Percentiles rank a stretch among this genome's conserved stretches.
Conservation (phyloP, 78 protist genomes). For the Salpingoeca rosetta region DNA sequence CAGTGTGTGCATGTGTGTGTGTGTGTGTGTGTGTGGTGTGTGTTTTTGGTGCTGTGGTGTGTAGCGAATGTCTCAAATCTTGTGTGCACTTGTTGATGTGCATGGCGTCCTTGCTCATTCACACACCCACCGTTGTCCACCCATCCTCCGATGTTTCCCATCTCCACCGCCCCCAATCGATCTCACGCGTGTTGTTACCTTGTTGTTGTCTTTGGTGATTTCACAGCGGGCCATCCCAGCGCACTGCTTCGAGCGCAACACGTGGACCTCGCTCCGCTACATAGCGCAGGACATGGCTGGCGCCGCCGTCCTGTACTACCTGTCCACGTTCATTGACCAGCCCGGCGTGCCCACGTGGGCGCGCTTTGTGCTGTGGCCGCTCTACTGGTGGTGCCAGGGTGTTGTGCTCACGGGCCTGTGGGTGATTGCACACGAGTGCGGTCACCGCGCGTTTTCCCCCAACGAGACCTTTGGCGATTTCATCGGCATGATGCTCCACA, state of each 20-base stretch:
- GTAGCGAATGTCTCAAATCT: too few species aligned
- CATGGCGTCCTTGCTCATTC: background rate
- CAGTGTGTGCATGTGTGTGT: too few species aligned
- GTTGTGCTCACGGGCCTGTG: conserved; percentile 50
- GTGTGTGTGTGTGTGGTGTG: too few species aligned
- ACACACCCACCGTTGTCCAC: background rate
- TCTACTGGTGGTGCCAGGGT: background rate
- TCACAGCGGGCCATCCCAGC: conserved; percentile 39
- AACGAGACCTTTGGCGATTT: conserved; percentile 35
- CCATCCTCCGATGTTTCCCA: background rate
- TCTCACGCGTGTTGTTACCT: too few species aligned
- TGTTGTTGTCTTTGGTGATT: too few species aligned
- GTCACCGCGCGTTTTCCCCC: conserved; percentile 61
- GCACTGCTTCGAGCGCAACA: conserved; percentile 43
- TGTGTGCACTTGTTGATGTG: background rate
- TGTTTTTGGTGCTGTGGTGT: too few species aligned
- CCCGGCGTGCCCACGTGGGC: conserved; percentile 19
- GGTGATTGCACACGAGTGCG: conserved; percentile 81
- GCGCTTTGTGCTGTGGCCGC: conserved; percentile 29
- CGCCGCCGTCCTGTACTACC: conserved; percentile 7
- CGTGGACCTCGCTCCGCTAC: conserved; percentile 16
- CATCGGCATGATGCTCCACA: conserved; percentile 58
- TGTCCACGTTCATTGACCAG: conserved; percentile 23
- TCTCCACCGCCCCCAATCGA: too few species aligned
- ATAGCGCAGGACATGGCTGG: conserved; percentile 24